Base-by-base conservation (phyloP, 169 alveolate species). In the Theileria orientalis region DNA sequence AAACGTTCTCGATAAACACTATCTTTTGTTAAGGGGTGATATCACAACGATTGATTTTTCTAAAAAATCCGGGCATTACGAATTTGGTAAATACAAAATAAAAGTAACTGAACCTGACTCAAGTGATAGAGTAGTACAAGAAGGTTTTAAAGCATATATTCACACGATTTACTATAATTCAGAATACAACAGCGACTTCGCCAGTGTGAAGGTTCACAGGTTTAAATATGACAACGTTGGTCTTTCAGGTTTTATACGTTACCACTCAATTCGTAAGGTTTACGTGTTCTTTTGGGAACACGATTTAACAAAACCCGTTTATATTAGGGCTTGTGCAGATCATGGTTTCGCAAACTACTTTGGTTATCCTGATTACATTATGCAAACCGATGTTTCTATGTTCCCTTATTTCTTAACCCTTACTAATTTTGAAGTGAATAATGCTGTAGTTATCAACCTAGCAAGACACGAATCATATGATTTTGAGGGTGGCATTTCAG, bases 131-230 rank as follows among this genome's bases (percentile, higher is more conserved):
- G 14, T 9, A 9, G n/a, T 41, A 41, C 14, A 41, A 8, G n/a
- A 8, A 9, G 49, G 49, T 9, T 41, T 41, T 14, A 41, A 41
- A 41, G 49, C 49, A 41, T 41, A 41, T 41, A 41, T 41, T 41
- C 49, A 41, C 49, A 41, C 49, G 8, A 41, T 41, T 41, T 41
- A 41, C 14, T 9, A 41, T 41, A 14, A 41, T 41, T 9, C 49
- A 9, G 49, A 41, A 9, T 9, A 14, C 14, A 9, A 8, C 49
- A 14, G 8, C 14, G 49, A 41, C 49, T 41, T 41, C 49, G 14
- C 49, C 49, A 41, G 49, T 41, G 49, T 41, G n/a, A 41, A 41
- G 49, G 49, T 41, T 41, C 49, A 41, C 49, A 41, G 49, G 49
- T 41, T 41, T 14, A 41, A 41, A 41, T 41, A 41, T 41, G 49